Conservation (phyloP, 305 asterid genomes). For the Fraxinus nigra region DNA sequence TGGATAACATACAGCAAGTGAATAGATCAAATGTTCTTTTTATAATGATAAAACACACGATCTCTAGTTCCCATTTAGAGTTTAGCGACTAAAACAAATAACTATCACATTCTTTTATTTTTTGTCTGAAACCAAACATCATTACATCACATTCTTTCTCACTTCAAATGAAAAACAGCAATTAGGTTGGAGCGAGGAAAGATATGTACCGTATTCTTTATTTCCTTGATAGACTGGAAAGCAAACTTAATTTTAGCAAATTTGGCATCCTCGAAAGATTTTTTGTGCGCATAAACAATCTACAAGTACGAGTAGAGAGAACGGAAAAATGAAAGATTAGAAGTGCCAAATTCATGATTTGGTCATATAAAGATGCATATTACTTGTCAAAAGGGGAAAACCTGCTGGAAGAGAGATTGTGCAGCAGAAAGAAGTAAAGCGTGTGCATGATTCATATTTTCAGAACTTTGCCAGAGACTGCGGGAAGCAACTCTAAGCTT, state of each 20-base stretch:
- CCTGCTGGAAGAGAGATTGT: constrained; percentile 81
- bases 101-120: not conserved
- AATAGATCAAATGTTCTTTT: not conserved
- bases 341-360: not conserved
- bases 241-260: constrained; percentile 50
- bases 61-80: not conserved
- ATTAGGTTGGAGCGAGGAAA: constrained; percentile 19
- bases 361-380: constrained; percentile 20
- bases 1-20: constrained; percentile 13
- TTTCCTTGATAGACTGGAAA: constrained; percentile 34
- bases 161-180: constrained; percentile 9
- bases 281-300: constrained; percentile 73
- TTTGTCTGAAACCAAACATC: not conserved
- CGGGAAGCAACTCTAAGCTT: constrained; percentile 69
- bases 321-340: not conserved
- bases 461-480: constrained; percentile 74
- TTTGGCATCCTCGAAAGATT: constrained; percentile 54
- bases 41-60: not conserved
- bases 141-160: not conserved
- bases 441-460: constrained; percentile 31
- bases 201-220: constrained; percentile 38
- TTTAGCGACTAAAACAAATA: not conserved
- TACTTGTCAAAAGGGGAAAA: constrained; percentile 20
- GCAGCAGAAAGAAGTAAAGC: constrained; percentile 58
- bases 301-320: constrained; percentile 27